A percentile compares a stretch with the other conserved stretches of the same genome.
phyloP scores from a whole-genome alignment of 495 filamentous ascomycete genomes.

The Aspergillus conjunctus region DNA sequence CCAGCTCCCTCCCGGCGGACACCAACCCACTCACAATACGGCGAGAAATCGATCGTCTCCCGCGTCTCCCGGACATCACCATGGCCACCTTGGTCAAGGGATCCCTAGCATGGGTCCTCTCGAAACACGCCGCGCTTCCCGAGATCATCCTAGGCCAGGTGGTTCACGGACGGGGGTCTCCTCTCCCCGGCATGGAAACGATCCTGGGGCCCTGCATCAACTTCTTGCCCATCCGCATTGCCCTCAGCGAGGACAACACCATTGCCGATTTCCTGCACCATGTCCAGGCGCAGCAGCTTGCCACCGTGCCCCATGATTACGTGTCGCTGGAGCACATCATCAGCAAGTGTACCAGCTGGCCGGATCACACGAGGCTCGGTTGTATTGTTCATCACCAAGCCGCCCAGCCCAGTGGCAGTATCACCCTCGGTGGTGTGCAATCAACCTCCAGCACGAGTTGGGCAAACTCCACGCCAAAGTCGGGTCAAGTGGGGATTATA shows the following conservation, averaged over 20 bases:
- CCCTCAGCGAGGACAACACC: conserved; percentile 36
- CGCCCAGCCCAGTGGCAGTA: conserved; percentile 24
- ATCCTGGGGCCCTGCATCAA: conserved; percentile 53
- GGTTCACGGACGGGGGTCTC: conserved; percentile 49
- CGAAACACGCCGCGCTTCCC: conserved; percentile 29
- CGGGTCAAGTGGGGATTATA: conserved; percentile 17
- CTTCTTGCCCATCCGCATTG: conserved; percentile 49
- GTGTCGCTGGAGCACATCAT: conserved; percentile 50
- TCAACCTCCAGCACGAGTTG: conserved; percentile 11
- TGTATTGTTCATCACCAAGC: conserved; percentile 21
- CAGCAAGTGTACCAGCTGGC: conserved; percentile 50
- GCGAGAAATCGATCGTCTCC: background rate
- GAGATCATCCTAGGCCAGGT: conserved; percentile 48
- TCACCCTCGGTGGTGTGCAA: conserved; percentile 12
- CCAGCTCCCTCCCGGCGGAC: background rate
- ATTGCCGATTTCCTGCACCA: conserved; percentile 42
- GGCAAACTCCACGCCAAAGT: conserved; percentile 11
- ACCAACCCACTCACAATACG: background rate
- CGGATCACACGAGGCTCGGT: conserved; percentile 14
- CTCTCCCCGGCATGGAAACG: conserved; percentile 43
- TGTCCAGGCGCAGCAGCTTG: conserved; percentile 50
- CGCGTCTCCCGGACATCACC: conserved; percentile 33
- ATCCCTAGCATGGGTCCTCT: conserved; percentile 43
- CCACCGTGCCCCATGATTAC: conserved; percentile 42
- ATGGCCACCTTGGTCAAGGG: conserved; percentile 47